Base-by-base conservation (phyloP, 73 alveolate genomes). In the Paramecium tetraurelia region DNA sequence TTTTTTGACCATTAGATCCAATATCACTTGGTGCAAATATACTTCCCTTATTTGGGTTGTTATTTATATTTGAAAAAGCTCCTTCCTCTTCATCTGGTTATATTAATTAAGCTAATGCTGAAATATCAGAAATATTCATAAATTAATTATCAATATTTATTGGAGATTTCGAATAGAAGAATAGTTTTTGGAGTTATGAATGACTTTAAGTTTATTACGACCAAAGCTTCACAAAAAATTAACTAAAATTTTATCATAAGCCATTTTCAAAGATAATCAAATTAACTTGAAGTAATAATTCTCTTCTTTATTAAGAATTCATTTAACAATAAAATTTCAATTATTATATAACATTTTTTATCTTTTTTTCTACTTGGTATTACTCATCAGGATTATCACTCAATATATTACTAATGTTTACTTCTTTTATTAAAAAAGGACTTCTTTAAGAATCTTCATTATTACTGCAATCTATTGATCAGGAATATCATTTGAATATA, bases 1-100 rank as follows among this genome's bases (percentile, higher is more conserved):
- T 41, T 38, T 75, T 38, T 21, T 29, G 36, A 12, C 59, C 87
- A 29, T 33, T 41, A 29, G 87, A 27, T 31, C 84, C 84, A 63
- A 75, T 75, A 18, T 75, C 87, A 33, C 68, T 75, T 20, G 84
- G 87, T 3, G 87, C 87, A 33, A 75, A 75, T 20, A 75, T 41
- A 75, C 87, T 75, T 21, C 87, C 87, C 20, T 75, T 75, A 18
- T 75, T 75, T 35, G 87, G 87, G 38, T 75, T 75, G 20, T 75
- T 75, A 36, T 75, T 75, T 35, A 75, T 75, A 75, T 33, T 29
- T 21, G 87, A 38, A 36, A 35, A 75, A 29, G 38, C 3, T 18
- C 59, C 12, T 75, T 75, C 87, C 8, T 75, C 87, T 12, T 75
- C 87, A 5, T 75, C 87, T 16, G 84, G 50, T 24, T 63, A 33